Percentiles rank a stretch among this genome's conserved stretches.
These are phyloP conservation scores for Oryza rufipogon DNA, from an alignment of 176 grass and related monocot species.

Conservation along the genomic window DNA sequence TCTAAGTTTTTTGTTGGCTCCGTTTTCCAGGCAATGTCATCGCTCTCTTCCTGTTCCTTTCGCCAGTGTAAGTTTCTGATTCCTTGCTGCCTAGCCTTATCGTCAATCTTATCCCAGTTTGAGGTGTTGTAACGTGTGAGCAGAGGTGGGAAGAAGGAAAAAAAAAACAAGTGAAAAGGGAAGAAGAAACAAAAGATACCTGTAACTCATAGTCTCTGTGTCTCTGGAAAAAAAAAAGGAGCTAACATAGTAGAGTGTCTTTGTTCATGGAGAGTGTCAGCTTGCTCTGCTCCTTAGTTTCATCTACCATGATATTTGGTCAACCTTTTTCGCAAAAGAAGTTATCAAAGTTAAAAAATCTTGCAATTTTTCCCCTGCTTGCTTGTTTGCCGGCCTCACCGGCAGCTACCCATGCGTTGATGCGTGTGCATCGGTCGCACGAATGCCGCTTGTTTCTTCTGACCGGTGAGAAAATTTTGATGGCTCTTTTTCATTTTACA, in stretches of 20 bases:
- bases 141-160: not conserved
- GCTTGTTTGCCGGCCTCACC: not conserved
- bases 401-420: not conserved
- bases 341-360: not conserved
- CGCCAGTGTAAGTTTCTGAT: constrained; percentile 62
- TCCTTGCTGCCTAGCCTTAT: not conserved
- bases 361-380: not conserved
- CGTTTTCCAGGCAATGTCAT: constrained; percentile 70
- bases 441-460: not conserved
- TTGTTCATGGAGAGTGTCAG: not conserved
- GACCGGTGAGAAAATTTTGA: constrained; percentile 5
- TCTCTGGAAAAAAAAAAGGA: not conserved
- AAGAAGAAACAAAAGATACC: not conserved
- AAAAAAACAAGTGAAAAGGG: not conserved
- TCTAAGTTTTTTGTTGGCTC: not conserved
- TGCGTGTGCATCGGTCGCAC: not conserved
- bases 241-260: not conserved
- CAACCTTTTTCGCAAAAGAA: not conserved
- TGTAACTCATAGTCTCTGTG: not conserved
- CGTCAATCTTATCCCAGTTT: not conserved
- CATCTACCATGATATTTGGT: not conserved
- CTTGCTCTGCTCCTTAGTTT: too few relatives aligned
- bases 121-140: not conserved
- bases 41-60: constrained; percentile 82
- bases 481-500: constrained; percentile 29